Conservation (phyloP, 805 yeast genomes). For the Yarrowia sp. region DNA sequence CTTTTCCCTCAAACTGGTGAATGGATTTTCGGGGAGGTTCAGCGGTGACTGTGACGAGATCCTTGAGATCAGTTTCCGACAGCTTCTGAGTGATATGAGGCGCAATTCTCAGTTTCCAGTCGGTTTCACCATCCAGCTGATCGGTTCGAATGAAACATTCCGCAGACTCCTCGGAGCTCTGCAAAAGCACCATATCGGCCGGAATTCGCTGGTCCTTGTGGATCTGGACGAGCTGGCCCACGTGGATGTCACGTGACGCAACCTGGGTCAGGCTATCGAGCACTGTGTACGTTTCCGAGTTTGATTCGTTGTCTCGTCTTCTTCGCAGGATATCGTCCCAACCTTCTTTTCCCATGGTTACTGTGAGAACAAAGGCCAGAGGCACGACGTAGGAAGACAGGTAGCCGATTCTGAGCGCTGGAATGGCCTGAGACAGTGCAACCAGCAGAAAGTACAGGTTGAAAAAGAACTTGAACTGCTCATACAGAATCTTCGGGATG, state of each 20-base stretch:
- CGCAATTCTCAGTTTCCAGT: constrained; percentile 93
- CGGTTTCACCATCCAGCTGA: constrained; percentile 98
- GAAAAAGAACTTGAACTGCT: constrained; percentile 96
- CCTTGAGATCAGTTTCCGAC: constrained; percentile 52
- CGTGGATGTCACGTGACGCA: constrained; percentile 69
- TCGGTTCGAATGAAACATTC: constrained; percentile 96
- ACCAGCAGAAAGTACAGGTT: constrained; percentile 90
- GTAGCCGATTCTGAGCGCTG: constrained; percentile 90
- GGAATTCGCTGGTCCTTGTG: constrained; percentile 89
- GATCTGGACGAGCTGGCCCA: constrained; percentile 83
- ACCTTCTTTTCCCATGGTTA: constrained; percentile 96
- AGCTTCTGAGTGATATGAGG: constrained; percentile 73
- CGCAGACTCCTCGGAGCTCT: constrained; percentile 79
- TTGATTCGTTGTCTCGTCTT: constrained; percentile 87
- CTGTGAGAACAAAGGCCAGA: constrained; percentile 85
- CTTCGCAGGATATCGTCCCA: constrained; percentile 91
- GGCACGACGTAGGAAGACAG: constrained; percentile 93
- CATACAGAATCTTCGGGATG: constrained; percentile 86
- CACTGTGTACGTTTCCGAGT: constrained; percentile 81
- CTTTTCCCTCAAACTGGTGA: constrained; percentile 78
- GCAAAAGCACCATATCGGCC: constrained; percentile 87
- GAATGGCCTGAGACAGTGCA: constrained; percentile 91
- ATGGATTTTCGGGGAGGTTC: constrained; percentile 86
- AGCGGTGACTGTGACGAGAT: constrained; percentile 63
- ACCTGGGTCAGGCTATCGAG: constrained; percentile 51